Evolutionary conservation across 805 yeast genomes (phyloP), one percentile per base, ranked within the genome.

Genomic region (Metschnikowia reukaufii): DNA sequence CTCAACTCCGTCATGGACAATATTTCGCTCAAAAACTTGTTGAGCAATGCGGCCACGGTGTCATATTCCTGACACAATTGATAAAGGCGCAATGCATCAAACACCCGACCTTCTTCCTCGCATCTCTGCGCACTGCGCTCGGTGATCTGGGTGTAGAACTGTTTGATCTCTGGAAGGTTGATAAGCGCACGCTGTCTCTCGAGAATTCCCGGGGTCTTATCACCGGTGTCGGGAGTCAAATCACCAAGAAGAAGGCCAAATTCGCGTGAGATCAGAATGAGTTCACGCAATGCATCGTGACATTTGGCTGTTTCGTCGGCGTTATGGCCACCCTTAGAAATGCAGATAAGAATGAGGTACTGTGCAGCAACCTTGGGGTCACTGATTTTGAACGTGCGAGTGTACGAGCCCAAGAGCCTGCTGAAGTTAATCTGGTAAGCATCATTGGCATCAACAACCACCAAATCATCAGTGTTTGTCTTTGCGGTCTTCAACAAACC

Each of bases 351-450:
- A 20, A 86, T 75, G 43, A 92, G 67, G 61, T 94, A 94, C 63
- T 92, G 96, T n/a, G 88, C 86, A 0, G 97, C 97, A 47, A 86
- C 88, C 58, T 84, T 80, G 19, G 98, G 96, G 67, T 90, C 96
- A 33, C 92, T 80, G 48, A 81, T 79, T 58, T 90, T 84, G 73
- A 94, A 92, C 15, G 84, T 80, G 51, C 90, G 78, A 9, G 94
- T 86, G 66, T 88, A 92, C 17, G 83, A 80, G 0, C 95, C 96
- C 40, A 94, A 57, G 43, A 89, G 64, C 47, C 87, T 74, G 16
- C 86, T 82, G 63, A 83, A 79, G 50, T 75, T 75, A 34, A 72
- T 58, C 42, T 67, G 56, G 66, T 60, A 62, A 53, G 70, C 54
- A 51, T 62, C 49, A 57, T 65, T 64, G 5, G 68, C 54, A 44